Base-by-base conservation (phyloP, 225 moss, liverwort and hornwort species). In the Bryoerythrophyllum caledonicum region DNA sequence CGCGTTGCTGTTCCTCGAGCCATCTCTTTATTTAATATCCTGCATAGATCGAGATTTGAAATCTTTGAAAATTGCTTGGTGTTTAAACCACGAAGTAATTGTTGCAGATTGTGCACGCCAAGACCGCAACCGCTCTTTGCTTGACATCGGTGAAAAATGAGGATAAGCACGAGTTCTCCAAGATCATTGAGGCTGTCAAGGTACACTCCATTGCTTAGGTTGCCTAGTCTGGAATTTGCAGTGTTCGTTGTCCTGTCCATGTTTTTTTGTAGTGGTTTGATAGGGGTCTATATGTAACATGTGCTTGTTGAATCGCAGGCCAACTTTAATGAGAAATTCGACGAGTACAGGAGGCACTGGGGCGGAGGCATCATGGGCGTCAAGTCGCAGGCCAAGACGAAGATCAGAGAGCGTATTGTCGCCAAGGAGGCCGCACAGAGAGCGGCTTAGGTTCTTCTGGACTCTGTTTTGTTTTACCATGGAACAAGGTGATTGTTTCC, bases 321-420 rank as follows among this genome's bases (percentile, higher is more conserved):
- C 72, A 93, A 93, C 78, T 96, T 96, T 84, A 96, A 96, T 40
- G 93, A 96, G 48, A 84, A 89, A 21, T 96, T 87, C 68, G 96
- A 96, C 70, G 96, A 96, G 71, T 91, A 92, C 84, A 87, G 96
- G 41, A 93, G 89, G 82, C 92, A 96, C 38, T 96, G 93, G 96
- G 96, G 96, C 43, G 93, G 92, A 76, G 93, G 96, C 46, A 90
- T 96, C 24, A 96, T 96, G 93, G 96, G 96, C 10, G 93, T 96
- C 1, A 96, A 96, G 79, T 96, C 96, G 19, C 96, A 96, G 77
- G 96, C 96, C 7, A 96, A 96, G 79, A 90, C 90, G 0, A 96
- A 96, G 81, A 84, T 83, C 28, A 96, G 72, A 56, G 96, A 96
- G 38, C 80, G 89, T 34, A 60, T 93, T 63, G 26, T 93, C 34